A percentile compares a stretch with the other conserved stretches of the same genome.
These are phyloP conservation scores for Fusarium circinatum DNA, from an alignment of 2,329 filamentous ascomycete species.

Conservation along the genomic window DNA sequence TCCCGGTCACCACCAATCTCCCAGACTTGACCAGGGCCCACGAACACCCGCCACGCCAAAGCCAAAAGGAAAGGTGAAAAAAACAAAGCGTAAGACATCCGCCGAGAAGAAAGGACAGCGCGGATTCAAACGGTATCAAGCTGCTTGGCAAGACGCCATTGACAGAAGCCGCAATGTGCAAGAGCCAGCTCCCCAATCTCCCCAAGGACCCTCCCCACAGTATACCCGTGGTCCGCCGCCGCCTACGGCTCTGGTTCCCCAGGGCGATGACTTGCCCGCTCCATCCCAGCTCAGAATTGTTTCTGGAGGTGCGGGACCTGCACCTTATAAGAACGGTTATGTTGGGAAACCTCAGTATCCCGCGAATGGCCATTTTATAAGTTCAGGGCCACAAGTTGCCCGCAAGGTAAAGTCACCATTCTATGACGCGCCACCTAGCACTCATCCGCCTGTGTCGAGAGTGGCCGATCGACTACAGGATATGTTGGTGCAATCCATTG, in stretches of 20 bases:
- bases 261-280: conserved; percentile 28
- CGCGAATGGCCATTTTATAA: conserved; percentile 29
- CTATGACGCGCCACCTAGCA: conserved; percentile 30
- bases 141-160: conserved; percentile 55
- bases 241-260: conserved; percentile 8
- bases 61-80: conserved; percentile 39
- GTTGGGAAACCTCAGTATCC: conserved; percentile 38
- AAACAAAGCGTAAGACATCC: conserved; percentile 44
- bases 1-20: conserved; percentile 29
- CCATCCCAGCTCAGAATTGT: conserved; percentile 34
- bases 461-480: conserved; percentile 49
- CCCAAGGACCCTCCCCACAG: conserved; percentile 12
- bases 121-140: conserved; percentile 60
- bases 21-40: conserved; percentile 22
- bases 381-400: conserved; percentile 27
- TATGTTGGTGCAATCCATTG: conserved; percentile 59
- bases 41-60: conserved; percentile 30
- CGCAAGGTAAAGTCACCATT: conserved; percentile 45
- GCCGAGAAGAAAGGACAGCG: conserved; percentile 52
- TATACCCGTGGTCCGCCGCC: conserved; percentile 24
- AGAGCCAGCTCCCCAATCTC: conserved; percentile 17
- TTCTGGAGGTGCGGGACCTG: conserved; percentile 31
- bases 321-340: conserved; percentile 44
- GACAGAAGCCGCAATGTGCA: conserved; percentile 40
- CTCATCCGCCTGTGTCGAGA: conserved; percentile 34